Evolutionary conservation across 768 basidiomycete species (phyloP).

Genomic region (Leccinum rimulosum): DNA sequence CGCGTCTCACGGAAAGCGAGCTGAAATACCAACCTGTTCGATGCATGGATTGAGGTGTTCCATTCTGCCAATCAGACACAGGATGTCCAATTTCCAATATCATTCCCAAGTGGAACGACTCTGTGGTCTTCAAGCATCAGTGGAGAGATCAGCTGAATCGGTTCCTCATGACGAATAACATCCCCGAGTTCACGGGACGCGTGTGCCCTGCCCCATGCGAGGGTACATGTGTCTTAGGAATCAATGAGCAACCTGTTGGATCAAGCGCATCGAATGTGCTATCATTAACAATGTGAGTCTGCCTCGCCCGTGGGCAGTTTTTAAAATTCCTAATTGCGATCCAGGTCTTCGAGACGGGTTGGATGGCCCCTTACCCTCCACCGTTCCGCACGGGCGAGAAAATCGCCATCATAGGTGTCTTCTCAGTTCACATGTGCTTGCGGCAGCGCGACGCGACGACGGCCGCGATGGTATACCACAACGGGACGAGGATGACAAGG

Average conservation of each 20-base stretch:
- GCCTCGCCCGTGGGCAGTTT: not conserved
- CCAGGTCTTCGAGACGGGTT: conserved; percentile 96
- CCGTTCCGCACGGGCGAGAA: conserved; percentile 81
- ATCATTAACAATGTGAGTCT: conserved; percentile 88
- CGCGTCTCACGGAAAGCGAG: conserved; percentile 83
- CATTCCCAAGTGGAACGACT: conserved; percentile 99
- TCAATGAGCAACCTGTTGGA: conserved; percentile 98
- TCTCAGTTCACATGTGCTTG: too few relatives aligned
- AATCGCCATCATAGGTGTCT: conserved; percentile 91
- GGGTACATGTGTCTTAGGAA: conserved; percentile 93
- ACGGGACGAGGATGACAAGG: too few relatives aligned
- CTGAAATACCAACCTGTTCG: conserved; percentile 94
- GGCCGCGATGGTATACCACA: too few relatives aligned
- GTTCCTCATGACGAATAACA: conserved; percentile 93
- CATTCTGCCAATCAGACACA: conserved; percentile 93
- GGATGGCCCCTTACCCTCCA: conserved; percentile 88
- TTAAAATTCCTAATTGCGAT: conserved; percentile 5
- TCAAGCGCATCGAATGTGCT: conserved; percentile 98
- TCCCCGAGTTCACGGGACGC: conserved; percentile 94
- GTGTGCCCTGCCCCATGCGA: conserved; percentile 99
- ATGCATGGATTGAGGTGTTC: conserved; percentile 97
- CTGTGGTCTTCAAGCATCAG: conserved; percentile 94
- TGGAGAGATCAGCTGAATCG: conserved; percentile 95
- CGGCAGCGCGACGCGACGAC: too few relatives aligned
- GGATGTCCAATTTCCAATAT: conserved; percentile 98